These are phyloP conservation scores for Isabelozyma heimii DNA, from an alignment of 805 yeast genomes.

Conservation along the genomic window DNA sequence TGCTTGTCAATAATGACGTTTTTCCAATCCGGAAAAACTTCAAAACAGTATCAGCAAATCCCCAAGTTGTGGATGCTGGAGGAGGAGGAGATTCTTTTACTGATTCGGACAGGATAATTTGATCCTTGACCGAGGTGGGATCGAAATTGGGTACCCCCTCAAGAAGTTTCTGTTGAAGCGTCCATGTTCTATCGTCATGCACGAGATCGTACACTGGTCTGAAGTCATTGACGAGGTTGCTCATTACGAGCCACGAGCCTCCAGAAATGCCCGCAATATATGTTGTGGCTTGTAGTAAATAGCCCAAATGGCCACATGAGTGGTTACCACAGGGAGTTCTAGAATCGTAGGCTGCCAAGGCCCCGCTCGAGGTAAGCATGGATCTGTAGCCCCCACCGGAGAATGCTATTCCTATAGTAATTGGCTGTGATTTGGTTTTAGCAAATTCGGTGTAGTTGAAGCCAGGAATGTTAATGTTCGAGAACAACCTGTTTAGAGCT, in stretches of 20 bases:
- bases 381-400: slow-evolving; percentile 60
- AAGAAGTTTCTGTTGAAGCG: slow-evolving; percentile 45
- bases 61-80: not conserved
- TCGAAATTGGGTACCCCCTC: slow-evolving; percentile 60
- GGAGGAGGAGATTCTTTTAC: not conserved
- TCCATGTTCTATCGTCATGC: slow-evolving; percentile 33
- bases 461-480: slow-evolving; percentile 27
- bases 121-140: slow-evolving; percentile 5
- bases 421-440: slow-evolving; percentile 10
- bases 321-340: slow-evolving; percentile 34
- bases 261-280: slow-evolving; percentile 70
- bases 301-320: slow-evolving; percentile 36
- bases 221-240: slow-evolving; percentile 30
- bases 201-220: slow-evolving; percentile 21
- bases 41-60: not conserved
- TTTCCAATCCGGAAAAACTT: not conserved
- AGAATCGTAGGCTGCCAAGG: slow-evolving; percentile 47
- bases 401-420: slow-evolving; percentile 38
- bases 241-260: slow-evolving; percentile 68
- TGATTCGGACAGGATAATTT: not conserved
- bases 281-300: slow-evolving; percentile 50
- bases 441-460: slow-evolving; percentile 24
- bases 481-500: slow-evolving; percentile 25
- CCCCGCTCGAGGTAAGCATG: slow-evolving; percentile 59
- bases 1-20: not conserved